phyloP scores from a whole-genome alignment of 306 rosid species.

The Pyrus pyrifolia region DNA sequence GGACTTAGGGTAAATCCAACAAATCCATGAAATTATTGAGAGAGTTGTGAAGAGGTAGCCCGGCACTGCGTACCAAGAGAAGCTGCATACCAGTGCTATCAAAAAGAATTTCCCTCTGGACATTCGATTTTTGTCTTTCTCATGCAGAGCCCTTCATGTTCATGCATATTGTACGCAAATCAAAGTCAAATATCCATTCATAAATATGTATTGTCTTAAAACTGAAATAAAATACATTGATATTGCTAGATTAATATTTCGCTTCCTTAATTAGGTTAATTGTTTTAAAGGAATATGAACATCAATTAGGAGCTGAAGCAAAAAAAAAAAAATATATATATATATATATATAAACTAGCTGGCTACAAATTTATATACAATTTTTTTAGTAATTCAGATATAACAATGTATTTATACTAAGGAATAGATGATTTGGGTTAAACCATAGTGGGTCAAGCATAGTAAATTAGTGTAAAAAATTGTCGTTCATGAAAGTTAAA shows the following conservation, averaged over 20 bases:
- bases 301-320: neutral
- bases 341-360: neutral
- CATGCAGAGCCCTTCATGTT: slow-evolving; percentile 53
- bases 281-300: neutral
- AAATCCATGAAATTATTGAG: slow-evolving; percentile 51
- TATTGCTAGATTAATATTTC: neutral
- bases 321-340: too few species aligned
- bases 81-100: slow-evolving; percentile 54
- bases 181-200: neutral
- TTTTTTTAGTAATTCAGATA: too few species aligned
- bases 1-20: slow-evolving; percentile 46
- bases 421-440: too few species aligned
- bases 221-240: neutral
- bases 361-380: neutral
- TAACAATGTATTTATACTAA: neutral
- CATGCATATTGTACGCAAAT: neutral
- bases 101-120: slow-evolving; percentile 53
- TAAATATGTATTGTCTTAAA: neutral
- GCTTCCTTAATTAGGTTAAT: neutral
- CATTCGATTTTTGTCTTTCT: slow-evolving; percentile 42
- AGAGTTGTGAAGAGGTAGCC: slow-evolving; percentile 47
- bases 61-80: slow-evolving; percentile 54
- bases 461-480: neutral
- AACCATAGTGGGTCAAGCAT: neutral
- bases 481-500: neutral